phyloP scores from a whole-genome alignment of 257 asterid genomes.

The Lycium barbarum region DNA sequence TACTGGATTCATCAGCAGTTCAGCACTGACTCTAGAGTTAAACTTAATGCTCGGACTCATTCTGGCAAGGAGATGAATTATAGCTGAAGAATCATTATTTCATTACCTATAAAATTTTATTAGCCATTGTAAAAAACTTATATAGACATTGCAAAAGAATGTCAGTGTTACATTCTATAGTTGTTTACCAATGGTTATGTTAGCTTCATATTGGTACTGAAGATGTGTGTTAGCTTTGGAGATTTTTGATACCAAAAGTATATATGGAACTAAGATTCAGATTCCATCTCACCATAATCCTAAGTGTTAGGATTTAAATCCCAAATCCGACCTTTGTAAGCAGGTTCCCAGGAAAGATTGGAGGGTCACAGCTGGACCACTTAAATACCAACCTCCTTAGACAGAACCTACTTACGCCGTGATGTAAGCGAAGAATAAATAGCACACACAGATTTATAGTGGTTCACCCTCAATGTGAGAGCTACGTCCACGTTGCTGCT shows the following conservation, averaged over 20 bases:
- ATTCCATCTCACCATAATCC: background rate
- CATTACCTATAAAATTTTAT: background rate
- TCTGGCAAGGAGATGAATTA: background rate
- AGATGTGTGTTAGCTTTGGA: background rate
- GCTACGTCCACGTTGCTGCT: too few species aligned
- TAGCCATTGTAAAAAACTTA: background rate
- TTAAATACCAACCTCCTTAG: too few species aligned
- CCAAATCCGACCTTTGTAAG: too few species aligned
- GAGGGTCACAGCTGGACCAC: too few species aligned
- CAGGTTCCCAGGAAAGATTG: too few species aligned
- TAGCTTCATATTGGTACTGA: background rate
- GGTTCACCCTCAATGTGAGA: too few species aligned
- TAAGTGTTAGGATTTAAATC: too few species aligned
- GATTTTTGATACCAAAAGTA: background rate
- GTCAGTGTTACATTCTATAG: background rate
- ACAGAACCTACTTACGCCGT: too few species aligned
- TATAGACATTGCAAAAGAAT: background rate
- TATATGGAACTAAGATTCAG: background rate
- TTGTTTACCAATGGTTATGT: background rate
- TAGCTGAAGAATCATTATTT: background rate
- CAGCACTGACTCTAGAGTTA: background rate
- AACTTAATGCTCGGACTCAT: background rate
- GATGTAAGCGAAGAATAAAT: too few species aligned
- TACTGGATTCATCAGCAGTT: background rate
- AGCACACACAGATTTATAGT: too few species aligned